Conservation (phyloP, 2,329 filamentous ascomycete species). For the Arthrobotrys iridis region DNA sequence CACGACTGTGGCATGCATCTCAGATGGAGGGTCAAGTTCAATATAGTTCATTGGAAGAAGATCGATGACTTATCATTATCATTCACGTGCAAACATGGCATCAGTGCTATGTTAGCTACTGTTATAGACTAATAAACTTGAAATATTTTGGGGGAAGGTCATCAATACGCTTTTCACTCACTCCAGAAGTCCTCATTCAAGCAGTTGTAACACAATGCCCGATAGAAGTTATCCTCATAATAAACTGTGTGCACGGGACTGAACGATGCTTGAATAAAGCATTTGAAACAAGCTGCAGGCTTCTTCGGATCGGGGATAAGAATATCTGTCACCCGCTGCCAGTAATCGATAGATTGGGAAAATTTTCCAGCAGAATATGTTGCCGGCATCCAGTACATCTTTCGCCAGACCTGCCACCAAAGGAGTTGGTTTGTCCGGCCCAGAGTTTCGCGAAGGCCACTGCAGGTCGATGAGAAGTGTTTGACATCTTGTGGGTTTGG, state of each 20-base stretch:
- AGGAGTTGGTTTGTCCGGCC: neutral
- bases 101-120: too few species aligned
- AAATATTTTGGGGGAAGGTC: too few species aligned
- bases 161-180: too few species aligned
- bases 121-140: too few species aligned
- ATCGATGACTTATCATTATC: neutral
- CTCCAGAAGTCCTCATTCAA: neutral
- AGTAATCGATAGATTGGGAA: neutral
- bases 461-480: neutral
- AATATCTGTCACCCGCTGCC: neutral
- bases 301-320: neutral
- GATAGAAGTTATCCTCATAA: neutral
- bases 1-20: neutral
- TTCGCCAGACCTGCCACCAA: conserved; percentile 14
- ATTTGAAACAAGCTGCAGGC: neutral
- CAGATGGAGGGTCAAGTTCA: neutral
- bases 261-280: neutral
- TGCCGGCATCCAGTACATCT: neutral
- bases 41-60: neutral
- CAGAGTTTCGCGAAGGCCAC: neutral
- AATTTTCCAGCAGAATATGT: neutral
- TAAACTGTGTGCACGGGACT: neutral
- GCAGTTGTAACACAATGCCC: neutral
- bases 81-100: neutral
- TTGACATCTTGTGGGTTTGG: neutral